Percentiles rank a stretch among this genome's conserved stretches.
Conservation (phyloP, 108 stramenopile species). For the Halocafeteria seosinensis region DNA sequence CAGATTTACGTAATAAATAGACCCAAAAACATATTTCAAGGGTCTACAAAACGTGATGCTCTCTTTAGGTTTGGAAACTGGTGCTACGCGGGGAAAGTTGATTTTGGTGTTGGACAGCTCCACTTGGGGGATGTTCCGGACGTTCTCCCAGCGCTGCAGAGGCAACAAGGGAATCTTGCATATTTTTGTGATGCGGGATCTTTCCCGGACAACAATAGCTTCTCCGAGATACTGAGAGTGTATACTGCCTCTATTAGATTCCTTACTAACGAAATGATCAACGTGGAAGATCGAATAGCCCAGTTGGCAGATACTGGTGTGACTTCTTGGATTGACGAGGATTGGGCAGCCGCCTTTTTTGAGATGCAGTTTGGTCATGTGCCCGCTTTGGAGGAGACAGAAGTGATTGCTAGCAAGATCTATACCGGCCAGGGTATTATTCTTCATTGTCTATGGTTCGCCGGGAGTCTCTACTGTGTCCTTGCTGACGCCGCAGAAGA, state of each 20-base stretch:
- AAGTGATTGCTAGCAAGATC: neutral
- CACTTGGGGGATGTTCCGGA: slow-evolving; percentile 2
- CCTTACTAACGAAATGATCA: neutral
- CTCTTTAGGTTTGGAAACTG: neutral
- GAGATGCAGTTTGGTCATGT: neutral
- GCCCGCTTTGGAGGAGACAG: neutral
- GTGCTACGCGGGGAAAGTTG: neutral
- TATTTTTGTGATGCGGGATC: neutral
- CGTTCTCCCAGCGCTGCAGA: neutral
- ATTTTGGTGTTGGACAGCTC: neutral
- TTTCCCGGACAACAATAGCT: neutral
- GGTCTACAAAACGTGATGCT: neutral
- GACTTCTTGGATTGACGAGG: neutral
- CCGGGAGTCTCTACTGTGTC: neutral
- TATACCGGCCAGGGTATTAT: neutral
- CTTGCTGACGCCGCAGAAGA: neutral
- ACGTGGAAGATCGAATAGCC: neutral
- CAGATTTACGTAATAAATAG: neutral
- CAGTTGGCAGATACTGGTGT: neutral
- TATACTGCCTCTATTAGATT: neutral
- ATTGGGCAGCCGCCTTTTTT: slow-evolving; percentile 1
- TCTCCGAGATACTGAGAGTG: neutral
- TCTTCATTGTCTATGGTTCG: neutral
- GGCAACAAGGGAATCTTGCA: neutral
- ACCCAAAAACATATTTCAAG: neutral